Evolutionary conservation across 192 early-diverging fungal genomes (phyloP).

Genomic region (Backusella tuberculispora): DNA sequence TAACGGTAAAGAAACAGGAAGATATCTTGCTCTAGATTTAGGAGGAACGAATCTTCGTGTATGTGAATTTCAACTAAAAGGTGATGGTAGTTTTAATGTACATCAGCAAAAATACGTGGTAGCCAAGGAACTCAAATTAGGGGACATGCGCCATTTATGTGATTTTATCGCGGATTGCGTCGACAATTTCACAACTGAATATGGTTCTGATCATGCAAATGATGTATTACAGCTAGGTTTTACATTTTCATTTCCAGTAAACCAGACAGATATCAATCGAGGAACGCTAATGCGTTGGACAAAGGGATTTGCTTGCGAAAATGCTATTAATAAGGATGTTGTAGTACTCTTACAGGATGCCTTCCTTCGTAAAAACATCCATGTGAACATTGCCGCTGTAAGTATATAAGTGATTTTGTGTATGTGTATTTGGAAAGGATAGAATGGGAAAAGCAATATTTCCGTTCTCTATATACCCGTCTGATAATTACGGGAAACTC

Average conservation of each 20-base stretch:
- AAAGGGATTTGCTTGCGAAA: conserved; percentile 83
- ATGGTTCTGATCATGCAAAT: conserved; percentile 55
- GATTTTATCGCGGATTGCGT: conserved; percentile 89
- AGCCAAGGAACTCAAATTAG: conserved; percentile 62
- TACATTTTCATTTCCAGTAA: conserved; percentile 94
- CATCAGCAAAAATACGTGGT: conserved; percentile 79
- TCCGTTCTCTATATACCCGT: too few relatives aligned
- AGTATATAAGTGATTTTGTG: background rate
- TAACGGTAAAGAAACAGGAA: conserved; percentile 83
- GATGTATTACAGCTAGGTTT: conserved; percentile 69
- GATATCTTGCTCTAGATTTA: conserved; percentile 87
- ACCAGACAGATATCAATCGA: conserved; percentile 74
- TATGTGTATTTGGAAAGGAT: too few relatives aligned
- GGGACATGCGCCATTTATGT: conserved; percentile 56
- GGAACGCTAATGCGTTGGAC: conserved; percentile 77
- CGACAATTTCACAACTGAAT: conserved; percentile 66
- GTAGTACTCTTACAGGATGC: conserved; percentile 82
- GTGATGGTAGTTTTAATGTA: conserved; percentile 68
- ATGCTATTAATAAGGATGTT: conserved; percentile 72
- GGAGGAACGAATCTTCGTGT: conserved; percentile 96
- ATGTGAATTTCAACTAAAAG: conserved; percentile 79
- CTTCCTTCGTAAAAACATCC: conserved; percentile 68
- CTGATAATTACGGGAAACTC: too few relatives aligned
- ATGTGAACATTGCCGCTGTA: conserved; percentile 62
- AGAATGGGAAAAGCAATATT: too few relatives aligned